Evolutionary conservation across 768 basidiomycete genomes (phyloP), one percentile per base, ranked within the genome.

Genomic region (Mycena kentingensis): DNA sequence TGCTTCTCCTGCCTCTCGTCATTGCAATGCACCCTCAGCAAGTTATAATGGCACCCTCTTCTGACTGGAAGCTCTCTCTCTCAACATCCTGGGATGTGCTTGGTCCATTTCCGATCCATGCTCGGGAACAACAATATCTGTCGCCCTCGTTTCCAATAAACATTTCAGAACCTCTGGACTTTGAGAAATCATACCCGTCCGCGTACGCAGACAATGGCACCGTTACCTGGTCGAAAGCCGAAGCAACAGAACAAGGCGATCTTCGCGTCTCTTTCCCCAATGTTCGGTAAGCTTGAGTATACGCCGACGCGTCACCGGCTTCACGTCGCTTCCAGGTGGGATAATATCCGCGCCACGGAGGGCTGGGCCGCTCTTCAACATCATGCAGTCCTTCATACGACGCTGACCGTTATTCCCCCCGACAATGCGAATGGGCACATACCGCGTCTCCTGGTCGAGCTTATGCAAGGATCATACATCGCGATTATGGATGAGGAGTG

Each of bases 351-450:
- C 12, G 73, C 78, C 22, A 84, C 86, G 2, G 88, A 92, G 68
- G 93, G 93, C 12, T 94, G 93, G 93, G 87, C 91, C 21, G 85
- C 82, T 19, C 70, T 94, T 16, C 93, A 96, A 67, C 88, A 92
- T 61, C 84, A 92, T 60, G 77, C 80, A 7, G 70, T 93, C 26
- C 74, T 94, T 16, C 83, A 80, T 29, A 80, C 87, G 0, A 79
- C 77, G 10, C 52, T 94, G 4, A 84, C 78, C 2, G 54, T 93
- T n/a, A 16, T 68, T 75, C 43, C 82, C 85, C 11, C 79, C 80
- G 7, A 24, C 48, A 18, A 15, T 27, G 53, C 41, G 13, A 26
- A 49, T 38, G 11, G 53, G 24, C 42, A 54, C 12, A 37, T 61
- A 12, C 84, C 87, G 3, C 66, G 76, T 12, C 70, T 93, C 39